Evolutionary conservation across 2,329 filamentous ascomycete species (phyloP).

Genomic region (Fusarium sp.): DNA sequence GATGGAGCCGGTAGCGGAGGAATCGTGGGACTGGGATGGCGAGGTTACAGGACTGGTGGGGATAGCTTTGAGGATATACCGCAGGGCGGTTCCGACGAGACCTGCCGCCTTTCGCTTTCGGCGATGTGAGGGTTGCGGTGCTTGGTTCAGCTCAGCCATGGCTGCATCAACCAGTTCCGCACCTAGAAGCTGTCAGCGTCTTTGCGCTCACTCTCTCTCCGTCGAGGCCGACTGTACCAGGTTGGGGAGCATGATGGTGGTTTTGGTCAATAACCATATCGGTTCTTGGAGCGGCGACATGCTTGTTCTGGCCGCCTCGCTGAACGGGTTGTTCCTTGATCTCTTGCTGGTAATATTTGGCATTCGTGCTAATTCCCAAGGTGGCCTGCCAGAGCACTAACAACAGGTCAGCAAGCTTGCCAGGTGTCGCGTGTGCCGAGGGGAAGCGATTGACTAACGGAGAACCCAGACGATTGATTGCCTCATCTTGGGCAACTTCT

Average conservation of each 20-base stretch:
- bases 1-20: slow-evolving; percentile 57
- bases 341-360: slow-evolving; percentile 53
- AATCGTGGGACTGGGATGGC: slow-evolving; percentile 55
- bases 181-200: slow-evolving; percentile 51
- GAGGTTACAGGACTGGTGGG: slow-evolving; percentile 63
- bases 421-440: slow-evolving; percentile 39
- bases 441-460: slow-evolving; percentile 48
- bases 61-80: slow-evolving; percentile 61
- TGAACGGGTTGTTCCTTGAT: slow-evolving; percentile 47
- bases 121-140: slow-evolving; percentile 59
- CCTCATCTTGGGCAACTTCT: slow-evolving; percentile 56
- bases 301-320: slow-evolving; percentile 45
- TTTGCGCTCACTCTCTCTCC: slow-evolving; percentile 8
- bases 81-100: slow-evolving; percentile 56
- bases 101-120: slow-evolving; percentile 60
- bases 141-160: slow-evolving; percentile 62
- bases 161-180: slow-evolving; percentile 67
- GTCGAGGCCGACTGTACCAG: slow-evolving; percentile 49
- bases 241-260: slow-evolving; percentile 48
- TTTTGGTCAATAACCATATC: slow-evolving; percentile 47
- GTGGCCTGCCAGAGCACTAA: slow-evolving; percentile 62
- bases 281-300: slow-evolving; percentile 48
- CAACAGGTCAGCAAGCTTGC: slow-evolving; percentile 40
- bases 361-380: slow-evolving; percentile 53
- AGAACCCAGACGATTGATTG: slow-evolving; percentile 55